A percentile compares a stretch with the other conserved stretches of the same genome.
These are phyloP conservation scores for Blastobotrys proliferans DNA, from an alignment of 1,139 yeast genomes.

Conservation along the genomic window DNA sequence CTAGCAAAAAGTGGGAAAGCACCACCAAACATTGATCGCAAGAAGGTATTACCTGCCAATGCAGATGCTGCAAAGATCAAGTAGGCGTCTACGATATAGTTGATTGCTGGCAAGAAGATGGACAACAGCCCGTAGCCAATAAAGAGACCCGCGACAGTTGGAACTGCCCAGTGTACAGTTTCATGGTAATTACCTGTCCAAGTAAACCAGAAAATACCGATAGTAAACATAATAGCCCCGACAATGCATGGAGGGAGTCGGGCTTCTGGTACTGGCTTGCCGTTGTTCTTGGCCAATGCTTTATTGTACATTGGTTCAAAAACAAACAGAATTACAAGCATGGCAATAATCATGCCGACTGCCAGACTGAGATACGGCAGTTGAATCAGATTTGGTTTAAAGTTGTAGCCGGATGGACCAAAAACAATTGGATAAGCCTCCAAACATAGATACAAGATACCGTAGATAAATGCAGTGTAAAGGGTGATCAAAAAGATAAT, in stretches of 20 bases:
- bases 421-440: conserved; percentile 66
- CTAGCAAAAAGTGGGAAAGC: conserved; percentile 38
- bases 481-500: conserved; percentile 77
- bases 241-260: conserved; percentile 73
- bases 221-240: conserved; percentile 64
- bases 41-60: conserved; percentile 75
- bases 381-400: conserved; percentile 49
- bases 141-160: conserved; percentile 83
- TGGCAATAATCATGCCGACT: conserved; percentile 33
- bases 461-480: conserved; percentile 67
- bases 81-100: conserved; percentile 72
- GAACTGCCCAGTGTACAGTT: conserved; percentile 75
- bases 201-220: conserved; percentile 78
- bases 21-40: conserved; percentile 39
- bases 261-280: conserved; percentile 69
- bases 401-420: conserved; percentile 47
- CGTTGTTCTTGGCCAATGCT: conserved; percentile 46
- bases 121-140: conserved; percentile 50
- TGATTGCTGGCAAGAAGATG: conserved; percentile 48
- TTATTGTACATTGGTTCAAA: conserved; percentile 36
- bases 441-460: conserved; percentile 85
- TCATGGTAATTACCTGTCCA: conserved; percentile 78
- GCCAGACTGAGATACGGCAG: conserved; percentile 41
- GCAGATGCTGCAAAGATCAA: conserved; percentile 76
- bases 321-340: conserved; percentile 9